phyloP scores from a whole-genome alignment of 495 filamentous ascomycete genomes.

The Xylaria grammica region DNA sequence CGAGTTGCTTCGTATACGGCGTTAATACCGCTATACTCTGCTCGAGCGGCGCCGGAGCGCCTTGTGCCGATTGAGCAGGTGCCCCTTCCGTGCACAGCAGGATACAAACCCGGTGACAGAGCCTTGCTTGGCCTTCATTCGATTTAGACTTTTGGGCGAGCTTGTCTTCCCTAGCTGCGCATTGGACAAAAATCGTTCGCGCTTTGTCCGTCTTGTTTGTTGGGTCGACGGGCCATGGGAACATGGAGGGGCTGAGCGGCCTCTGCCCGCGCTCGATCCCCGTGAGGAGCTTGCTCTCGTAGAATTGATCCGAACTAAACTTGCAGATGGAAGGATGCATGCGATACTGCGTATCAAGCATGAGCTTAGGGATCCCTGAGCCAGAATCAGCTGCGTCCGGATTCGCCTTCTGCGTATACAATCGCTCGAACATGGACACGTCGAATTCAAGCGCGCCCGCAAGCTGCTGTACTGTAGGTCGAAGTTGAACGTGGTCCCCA shows the following conservation, averaged over 20 bases:
- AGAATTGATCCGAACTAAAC: conserved; percentile 56
- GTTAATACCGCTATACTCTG: conserved; percentile 52
- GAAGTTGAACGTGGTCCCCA: conserved; percentile 60
- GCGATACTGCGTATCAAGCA: conserved; percentile 61
- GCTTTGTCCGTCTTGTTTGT: conserved; percentile 13
- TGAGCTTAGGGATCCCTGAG: conserved; percentile 37
- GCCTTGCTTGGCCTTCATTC: conserved; percentile 49
- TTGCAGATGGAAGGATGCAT: conserved; percentile 54
- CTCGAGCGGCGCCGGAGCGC: background rate
- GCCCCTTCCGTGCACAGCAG: conserved; percentile 27
- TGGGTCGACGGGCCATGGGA: conserved; percentile 38
- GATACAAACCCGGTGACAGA: conserved; percentile 42
- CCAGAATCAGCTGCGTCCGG: background rate
- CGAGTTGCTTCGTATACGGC: conserved; percentile 50
- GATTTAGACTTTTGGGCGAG: conserved; percentile 48
- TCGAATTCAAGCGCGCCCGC: conserved; percentile 47
- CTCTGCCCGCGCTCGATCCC: conserved; percentile 36
- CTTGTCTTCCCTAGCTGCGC: conserved; percentile 44
- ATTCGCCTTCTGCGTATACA: conserved; percentile 38
- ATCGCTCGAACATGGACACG: conserved; percentile 56
- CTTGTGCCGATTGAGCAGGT: background rate
- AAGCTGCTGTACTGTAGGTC: conserved; percentile 52
- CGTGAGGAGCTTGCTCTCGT: conserved; percentile 48
- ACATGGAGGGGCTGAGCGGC: conserved; percentile 34
- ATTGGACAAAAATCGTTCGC: conserved; percentile 50